Evolutionary conservation across 2,329 filamentous ascomycete genomes (phyloP), one percentile per base, ranked within the genome.

Genomic region (Fusarium sp.): DNA sequence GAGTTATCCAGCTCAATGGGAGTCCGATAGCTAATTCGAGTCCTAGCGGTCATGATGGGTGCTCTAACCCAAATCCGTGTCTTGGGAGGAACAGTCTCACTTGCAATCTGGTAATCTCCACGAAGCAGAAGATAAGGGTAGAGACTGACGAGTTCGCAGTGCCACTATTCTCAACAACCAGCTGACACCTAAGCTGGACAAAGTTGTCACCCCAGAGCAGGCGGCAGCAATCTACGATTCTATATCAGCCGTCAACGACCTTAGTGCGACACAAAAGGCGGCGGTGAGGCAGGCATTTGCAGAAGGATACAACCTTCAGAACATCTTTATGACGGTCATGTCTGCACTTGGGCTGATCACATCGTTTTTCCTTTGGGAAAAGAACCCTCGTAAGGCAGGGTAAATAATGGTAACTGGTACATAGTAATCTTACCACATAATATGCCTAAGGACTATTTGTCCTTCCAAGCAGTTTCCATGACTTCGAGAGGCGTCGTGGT

Each of bases 391-490:
- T 14, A 56, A 32, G 25, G 60, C 32, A n/a, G 45, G 9, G 14
- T 54, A 35, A 41, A 32, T 16, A 23, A 48, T 54, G 6, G 11
- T 54, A 32, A 20, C 14, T 32, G 27, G 25, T 5, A 54, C 27
- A 32, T 30, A 18, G 45, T 50, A 27, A 27, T 48, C 13, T 25
- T 27, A 18, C 7, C 43, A 18, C 16, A 5, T 11, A 11, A 60
- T 20, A 20, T 10, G 9, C 5, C 6, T 13, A 1, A 6, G 11
- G 11, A 18, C 48, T 41, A 71, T 43, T 57, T 60, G 0, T 39
- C 64, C 13, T 64, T 70, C 73, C 76, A 77, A n/a, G 65, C 61
- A 37, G 37, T 16, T 30, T 73, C 63, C 75, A 78, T 78, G 3
- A 78, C 76, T 30, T 75, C 71, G 8, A 6, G 41, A 5, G 68